A percentile compares a stretch with the other conserved stretches of the same genome.
Evolutionary conservation across 257 asterid genomes (phyloP).

Genomic region (Solanum paucissectum): DNA sequence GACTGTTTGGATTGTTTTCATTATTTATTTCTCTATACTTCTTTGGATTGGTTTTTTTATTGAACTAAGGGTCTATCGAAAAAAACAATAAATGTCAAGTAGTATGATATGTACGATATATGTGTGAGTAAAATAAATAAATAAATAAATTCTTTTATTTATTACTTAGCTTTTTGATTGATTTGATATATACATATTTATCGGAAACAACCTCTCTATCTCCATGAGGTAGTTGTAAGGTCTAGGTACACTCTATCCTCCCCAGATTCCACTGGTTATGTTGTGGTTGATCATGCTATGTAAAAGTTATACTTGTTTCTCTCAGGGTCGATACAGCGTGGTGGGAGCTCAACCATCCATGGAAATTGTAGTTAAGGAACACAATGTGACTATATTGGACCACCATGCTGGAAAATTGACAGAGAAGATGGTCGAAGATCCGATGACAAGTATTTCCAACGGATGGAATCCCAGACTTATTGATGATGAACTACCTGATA

Average conservation of each 20-base stretch:
- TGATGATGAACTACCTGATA: slow-evolving; percentile 62
- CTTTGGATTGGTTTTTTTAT: no score
- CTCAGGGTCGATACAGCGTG: slow-evolving; percentile 84
- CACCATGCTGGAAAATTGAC: slow-evolving; percentile 35
- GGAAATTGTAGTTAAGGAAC: slow-evolving; percentile 77
- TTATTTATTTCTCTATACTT: no score
- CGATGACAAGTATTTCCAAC: slow-evolving; percentile 59
- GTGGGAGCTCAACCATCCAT: slow-evolving; percentile 76
- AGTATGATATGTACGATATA: not conserved
- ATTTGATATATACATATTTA: not conserved
- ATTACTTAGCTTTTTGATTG: not conserved
- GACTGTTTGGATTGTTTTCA: not conserved
- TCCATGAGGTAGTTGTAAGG: not conserved
- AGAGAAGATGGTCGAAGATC: slow-evolving; percentile 51
- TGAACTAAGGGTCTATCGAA: no score
- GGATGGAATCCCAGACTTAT: slow-evolving; percentile 68
- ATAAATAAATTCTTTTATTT: not conserved
- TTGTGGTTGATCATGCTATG: no score
- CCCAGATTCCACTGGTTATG: not conserved
- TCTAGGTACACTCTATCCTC: not conserved
- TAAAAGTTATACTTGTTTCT: not conserved
- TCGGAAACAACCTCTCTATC: not conserved
- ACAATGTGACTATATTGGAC: slow-evolving; percentile 54
- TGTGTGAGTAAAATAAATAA: not conserved
- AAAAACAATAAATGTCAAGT: no score